Base-by-base conservation (phyloP, 2,329 filamentous ascomycete species). In the Aspergillus pseudoglaucus region DNA sequence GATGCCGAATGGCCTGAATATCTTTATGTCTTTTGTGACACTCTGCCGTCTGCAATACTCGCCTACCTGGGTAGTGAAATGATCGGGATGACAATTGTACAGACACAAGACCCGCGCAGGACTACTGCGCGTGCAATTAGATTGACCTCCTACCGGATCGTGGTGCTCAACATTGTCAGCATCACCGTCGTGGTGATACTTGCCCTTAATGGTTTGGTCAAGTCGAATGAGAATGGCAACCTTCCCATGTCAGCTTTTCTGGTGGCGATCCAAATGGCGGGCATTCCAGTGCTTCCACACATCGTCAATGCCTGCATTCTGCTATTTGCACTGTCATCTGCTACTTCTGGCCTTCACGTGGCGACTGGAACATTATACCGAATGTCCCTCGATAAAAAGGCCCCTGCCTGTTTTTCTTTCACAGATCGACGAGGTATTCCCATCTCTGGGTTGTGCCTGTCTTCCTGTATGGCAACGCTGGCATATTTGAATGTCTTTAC, bases 131-230 rank as follows among this genome's bases (percentile, higher is more conserved):
- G 83, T 51, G 86, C 86, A 45, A 88, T 90, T 72, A 85, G 82
- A 64, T 76, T 89, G 41, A 90, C 85, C 49, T 90, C 90, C 66
- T 90, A 82, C 71, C 85, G 87, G 48, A 89, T 90, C 62, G 68
- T 88, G 57, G 74, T 90, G 71, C 90, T 91, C 75, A 90, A 91
- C 74, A 77, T 83, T 61, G 67, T 88, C 51, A 82, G 79, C 15
- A 83, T 90, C 35, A 78, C 90, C 48, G 75, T 90, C 42, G 72
- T 91, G 45, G 86, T 86, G 58, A 87, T 89, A 81, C 77, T 85
- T 45, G 82, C 90, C 6, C 85, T 86, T 2, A 0, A 54, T 0
- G 63, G 78, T 0, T 77, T 89, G 14, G 68, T 72, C 14, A 82
- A 83, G 55, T 49, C 64, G 45, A 57, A 47, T 2, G 51, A 66